These are phyloP conservation scores for Anaeromyces robustus DNA, from an alignment of 192 early-diverging fungal species.

Conservation along the genomic window DNA sequence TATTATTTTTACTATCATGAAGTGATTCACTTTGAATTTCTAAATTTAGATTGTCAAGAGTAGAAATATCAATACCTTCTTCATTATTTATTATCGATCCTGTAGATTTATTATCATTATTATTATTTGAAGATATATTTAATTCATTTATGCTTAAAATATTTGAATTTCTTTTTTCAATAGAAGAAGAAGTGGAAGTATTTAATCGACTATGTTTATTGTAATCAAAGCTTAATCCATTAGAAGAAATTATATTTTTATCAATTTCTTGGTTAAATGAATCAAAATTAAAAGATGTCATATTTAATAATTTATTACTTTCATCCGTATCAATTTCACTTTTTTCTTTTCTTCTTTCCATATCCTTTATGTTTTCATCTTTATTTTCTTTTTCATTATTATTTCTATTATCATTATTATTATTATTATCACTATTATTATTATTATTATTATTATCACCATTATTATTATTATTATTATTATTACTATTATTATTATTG, in stretches of 20 bases:
- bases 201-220: neutral
- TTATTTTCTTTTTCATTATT: too few species aligned
- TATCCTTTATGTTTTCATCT: too few species aligned
- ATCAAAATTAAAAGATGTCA: neutral
- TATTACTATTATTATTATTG: too few species aligned
- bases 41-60: neutral
- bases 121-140: neutral
- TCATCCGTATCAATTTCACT: too few species aligned
- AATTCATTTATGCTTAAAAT: neutral
- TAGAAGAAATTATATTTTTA: neutral
- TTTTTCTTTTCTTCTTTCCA: too few species aligned
- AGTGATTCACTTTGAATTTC: too few species aligned
- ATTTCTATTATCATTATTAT: too few species aligned
- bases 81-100: neutral
- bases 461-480: neutral
- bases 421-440: too few species aligned
- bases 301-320: too few species aligned
- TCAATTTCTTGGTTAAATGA: neutral
- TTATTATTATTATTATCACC: neutral
- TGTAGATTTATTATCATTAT: neutral
- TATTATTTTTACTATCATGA: too few species aligned
- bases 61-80: neutral
- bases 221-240: neutral
- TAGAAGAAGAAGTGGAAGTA: neutral
- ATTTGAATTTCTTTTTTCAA: neutral